Evolutionary conservation across 176 grass and related monocot genomes (phyloP), one percentile per base, ranked within the genome.

Genomic region (Aegilops longissima): DNA sequence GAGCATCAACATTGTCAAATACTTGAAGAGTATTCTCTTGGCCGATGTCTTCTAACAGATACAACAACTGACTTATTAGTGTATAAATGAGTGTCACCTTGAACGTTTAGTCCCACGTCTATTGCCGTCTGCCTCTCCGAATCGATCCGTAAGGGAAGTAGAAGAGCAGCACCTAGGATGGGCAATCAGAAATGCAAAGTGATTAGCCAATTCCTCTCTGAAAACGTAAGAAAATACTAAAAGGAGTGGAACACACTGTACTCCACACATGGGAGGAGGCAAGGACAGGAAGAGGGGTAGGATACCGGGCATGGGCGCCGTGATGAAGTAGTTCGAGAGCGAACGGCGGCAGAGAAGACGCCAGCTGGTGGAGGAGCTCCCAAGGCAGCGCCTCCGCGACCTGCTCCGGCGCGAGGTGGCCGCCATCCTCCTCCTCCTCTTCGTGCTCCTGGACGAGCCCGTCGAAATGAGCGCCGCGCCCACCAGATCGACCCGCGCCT

Each of bases 241-340:
- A 29, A 61, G 23, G 73, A 31, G 73, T 54, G 30, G 17, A 76
- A 76, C 5, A 54, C 16, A 4, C 14, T 11, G 33, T 8, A 4
- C 51, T 34, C 33, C 33, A 34, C 4, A 21, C 21, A 67, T 39
- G 25, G 51, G 17, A 34, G 33, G 34, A 13, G 14, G 10, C 4
- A 63, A 36, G 21, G 40, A 13, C 20, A 54, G 8, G 56, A 54
- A 24, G 52, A 36, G 23, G 54, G 21, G 12, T 7, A 70, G 66
- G 76, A n/a, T 79, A 90, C 86, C 85, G 34, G 17, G 68, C 75
- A 25, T 90, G 89, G 24, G 80, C 74, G 7, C 87, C 65, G 76
- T 80, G 83, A 71, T 91, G 86, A 24, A 95, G 84, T 24, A 80
- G 87, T 75, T 93, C 84, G 73, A 94, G 88, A 24, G 87, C 93